Percentiles rank a stretch among this genome's conserved stretches.
Evolutionary conservation across 1,139 yeast species (phyloP).

Genomic region (Yamadazyma epiphylla): DNA sequence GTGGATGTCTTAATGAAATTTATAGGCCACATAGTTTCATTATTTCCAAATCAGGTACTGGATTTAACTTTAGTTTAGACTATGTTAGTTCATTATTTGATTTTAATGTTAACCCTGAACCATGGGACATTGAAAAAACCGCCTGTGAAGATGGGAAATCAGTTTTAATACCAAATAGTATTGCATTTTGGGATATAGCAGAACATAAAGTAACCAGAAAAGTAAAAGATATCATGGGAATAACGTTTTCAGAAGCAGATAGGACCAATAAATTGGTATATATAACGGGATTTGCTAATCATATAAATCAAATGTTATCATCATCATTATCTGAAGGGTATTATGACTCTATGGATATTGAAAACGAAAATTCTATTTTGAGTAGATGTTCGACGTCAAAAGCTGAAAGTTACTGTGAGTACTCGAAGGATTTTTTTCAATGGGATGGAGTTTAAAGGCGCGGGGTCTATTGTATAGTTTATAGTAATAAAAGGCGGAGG

Average conservation of each 20-base stretch:
- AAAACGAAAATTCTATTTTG: conserved; percentile 3
- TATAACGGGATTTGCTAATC: conserved; percentile 15
- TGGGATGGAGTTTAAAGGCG: conserved; percentile 1
- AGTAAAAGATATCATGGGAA: conserved; percentile 15
- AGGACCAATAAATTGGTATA: conserved; percentile 15
- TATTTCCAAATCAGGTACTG: conserved; percentile 11
- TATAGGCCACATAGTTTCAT: conserved; percentile 18
- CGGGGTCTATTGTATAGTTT: too few relatives aligned
- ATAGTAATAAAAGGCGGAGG: too few relatives aligned
- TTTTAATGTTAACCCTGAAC: conserved; percentile 16
- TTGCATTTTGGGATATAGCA: conserved; percentile 14
- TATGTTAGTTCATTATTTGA: conserved; percentile 18
- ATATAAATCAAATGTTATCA: conserved; percentile 10
- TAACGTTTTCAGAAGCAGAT: conserved; percentile 20
- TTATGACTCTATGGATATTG: conserved; percentile 1
- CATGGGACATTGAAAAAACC: conserved; percentile 12
- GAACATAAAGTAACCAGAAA: conserved; percentile 1
- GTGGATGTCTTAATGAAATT: conserved; percentile 14
- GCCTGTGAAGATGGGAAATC: conserved; percentile 17
- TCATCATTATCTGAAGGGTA: neutral
- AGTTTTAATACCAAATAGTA: conserved; percentile 19
- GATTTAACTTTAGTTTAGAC: conserved; percentile 11
- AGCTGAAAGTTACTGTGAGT: conserved; percentile 3
- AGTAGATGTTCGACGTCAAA: conserved; percentile 4
- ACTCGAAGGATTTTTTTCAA: conserved; percentile 2